phyloP scores from a whole-genome alignment of 495 filamentous ascomycete genomes.

The Podospora sp. region DNA sequence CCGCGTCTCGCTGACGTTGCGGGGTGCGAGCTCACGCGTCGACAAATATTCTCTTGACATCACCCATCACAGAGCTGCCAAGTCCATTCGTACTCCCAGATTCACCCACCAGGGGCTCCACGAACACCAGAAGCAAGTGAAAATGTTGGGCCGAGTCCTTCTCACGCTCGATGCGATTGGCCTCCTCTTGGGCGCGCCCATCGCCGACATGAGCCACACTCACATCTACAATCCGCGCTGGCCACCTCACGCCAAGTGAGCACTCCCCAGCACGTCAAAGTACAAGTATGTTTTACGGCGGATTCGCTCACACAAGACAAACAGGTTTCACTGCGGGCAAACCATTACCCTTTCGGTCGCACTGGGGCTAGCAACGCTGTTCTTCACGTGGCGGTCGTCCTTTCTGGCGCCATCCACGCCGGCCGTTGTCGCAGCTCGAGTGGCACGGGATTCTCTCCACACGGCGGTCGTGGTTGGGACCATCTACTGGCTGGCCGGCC shows the following conservation, averaged over 20 bases:
- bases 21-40: not conserved
- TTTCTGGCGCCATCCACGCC: conserved; percentile 23
- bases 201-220: conserved; percentile 55
- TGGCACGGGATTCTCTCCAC: conserved; percentile 36
- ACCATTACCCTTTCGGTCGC: conserved; percentile 53
- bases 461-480: conserved; percentile 48
- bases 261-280: not conserved
- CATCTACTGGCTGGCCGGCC: conserved; percentile 55
- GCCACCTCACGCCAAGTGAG: conserved; percentile 57
- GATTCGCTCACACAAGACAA: conserved; percentile 4
- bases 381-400: conserved; percentile 48
- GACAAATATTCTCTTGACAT: not conserved
- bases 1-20: not conserved
- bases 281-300: not conserved
- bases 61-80: not conserved
- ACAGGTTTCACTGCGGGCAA: conserved; percentile 58
- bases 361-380: conserved; percentile 51
- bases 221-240: conserved; percentile 60
- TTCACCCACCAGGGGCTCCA: not conserved
- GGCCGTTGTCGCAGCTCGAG: not conserved
- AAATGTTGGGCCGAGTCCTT: conserved; percentile 47
- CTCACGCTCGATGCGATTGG: conserved; percentile 48
- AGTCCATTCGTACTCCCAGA: not conserved
- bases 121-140: conserved; percentile 7
- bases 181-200: conserved; percentile 44